A percentile compares a stretch with the other conserved stretches of the same genome.
Evolutionary conservation across 2,329 filamentous ascomycete genomes (phyloP).

Genomic region (Penicillium crustosum): DNA sequence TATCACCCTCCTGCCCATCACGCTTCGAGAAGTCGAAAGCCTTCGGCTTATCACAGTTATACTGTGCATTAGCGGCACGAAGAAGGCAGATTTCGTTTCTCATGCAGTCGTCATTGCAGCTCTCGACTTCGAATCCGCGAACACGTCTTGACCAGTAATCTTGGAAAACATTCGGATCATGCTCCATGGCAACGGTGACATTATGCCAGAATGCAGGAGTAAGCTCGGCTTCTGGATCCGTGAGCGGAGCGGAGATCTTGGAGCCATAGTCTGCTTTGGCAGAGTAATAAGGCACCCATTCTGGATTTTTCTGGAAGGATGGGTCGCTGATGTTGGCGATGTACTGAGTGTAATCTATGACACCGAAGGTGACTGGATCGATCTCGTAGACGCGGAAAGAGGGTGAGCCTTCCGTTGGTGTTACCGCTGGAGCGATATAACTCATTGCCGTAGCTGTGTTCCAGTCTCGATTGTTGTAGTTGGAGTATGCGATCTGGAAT

Average conservation of each 20-base stretch:
- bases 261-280: slow-evolving; percentile 56
- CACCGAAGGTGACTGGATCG: slow-evolving; percentile 57
- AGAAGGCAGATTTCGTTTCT: slow-evolving; percentile 53
- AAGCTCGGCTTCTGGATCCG: slow-evolving; percentile 46
- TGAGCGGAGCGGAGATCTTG: slow-evolving; percentile 45
- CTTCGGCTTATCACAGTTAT: slow-evolving; percentile 50
- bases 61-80: slow-evolving; percentile 53
- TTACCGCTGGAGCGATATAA: slow-evolving; percentile 57
- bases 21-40: slow-evolving; percentile 38
- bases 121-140: slow-evolving; percentile 46
- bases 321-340: slow-evolving; percentile 53
- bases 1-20: slow-evolving; percentile 4
- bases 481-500: slow-evolving; percentile 56
- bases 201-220: slow-evolving; percentile 61
- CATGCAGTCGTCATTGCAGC: slow-evolving; percentile 48
- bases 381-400: slow-evolving; percentile 61
- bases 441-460: slow-evolving; percentile 52
- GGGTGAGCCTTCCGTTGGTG: slow-evolving; percentile 56
- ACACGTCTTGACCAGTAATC: slow-evolving; percentile 51
- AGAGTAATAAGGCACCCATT: slow-evolving; percentile 59
- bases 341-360: slow-evolving; percentile 57
- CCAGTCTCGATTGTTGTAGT: slow-evolving; percentile 47
- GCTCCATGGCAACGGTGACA: slow-evolving; percentile 52
- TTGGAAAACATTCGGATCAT: slow-evolving; percentile 46
- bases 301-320: slow-evolving; percentile 48